Evolutionary conservation across 2,329 filamentous ascomycete species (phyloP).

Genomic region (Pestalotiopsis sp.): DNA sequence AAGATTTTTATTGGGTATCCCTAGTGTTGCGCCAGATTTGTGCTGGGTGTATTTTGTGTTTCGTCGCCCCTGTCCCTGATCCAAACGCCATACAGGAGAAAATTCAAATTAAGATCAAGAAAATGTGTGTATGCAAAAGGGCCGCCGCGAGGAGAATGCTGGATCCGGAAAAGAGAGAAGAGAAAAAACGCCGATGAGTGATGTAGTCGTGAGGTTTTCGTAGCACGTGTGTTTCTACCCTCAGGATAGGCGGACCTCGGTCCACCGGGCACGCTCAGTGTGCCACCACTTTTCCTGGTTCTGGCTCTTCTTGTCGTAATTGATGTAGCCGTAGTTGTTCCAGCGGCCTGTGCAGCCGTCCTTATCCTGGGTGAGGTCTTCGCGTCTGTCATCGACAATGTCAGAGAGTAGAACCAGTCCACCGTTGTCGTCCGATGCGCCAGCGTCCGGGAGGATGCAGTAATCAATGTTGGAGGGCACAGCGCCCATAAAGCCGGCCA

Average conservation of each 20-base stretch:
- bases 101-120: not conserved
- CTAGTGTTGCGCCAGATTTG: not conserved
- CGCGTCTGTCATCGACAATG: slow-evolving; percentile 50
- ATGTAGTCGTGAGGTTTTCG: not conserved
- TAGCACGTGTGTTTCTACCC: slow-evolving; percentile 2
- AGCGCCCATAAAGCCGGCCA: slow-evolving; percentile 66
- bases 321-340: slow-evolving; percentile 42
- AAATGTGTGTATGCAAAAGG: not conserved
- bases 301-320: slow-evolving; percentile 41
- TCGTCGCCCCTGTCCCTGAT: not conserved
- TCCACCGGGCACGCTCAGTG: slow-evolving; percentile 51
- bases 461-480: slow-evolving; percentile 64
- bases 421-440: slow-evolving; percentile 58
- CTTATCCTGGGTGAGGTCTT: slow-evolving; percentile 37
- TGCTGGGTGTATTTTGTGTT: not conserved
- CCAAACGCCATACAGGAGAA: not conserved
- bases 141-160: not conserved
- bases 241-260: slow-evolving; percentile 8
- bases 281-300: slow-evolving; percentile 56
- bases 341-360: slow-evolving; percentile 51
- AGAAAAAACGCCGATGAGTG: not conserved
- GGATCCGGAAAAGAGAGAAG: not conserved
- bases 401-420: slow-evolving; percentile 57
- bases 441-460: slow-evolving; percentile 58
- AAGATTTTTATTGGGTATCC: slow-evolving; percentile 1